Percentiles rank a stretch among this genome's conserved stretches.
These are phyloP conservation scores for Acacia melanoxylon DNA, from an alignment of 306 rosid species.

Conservation along the genomic window DNA sequence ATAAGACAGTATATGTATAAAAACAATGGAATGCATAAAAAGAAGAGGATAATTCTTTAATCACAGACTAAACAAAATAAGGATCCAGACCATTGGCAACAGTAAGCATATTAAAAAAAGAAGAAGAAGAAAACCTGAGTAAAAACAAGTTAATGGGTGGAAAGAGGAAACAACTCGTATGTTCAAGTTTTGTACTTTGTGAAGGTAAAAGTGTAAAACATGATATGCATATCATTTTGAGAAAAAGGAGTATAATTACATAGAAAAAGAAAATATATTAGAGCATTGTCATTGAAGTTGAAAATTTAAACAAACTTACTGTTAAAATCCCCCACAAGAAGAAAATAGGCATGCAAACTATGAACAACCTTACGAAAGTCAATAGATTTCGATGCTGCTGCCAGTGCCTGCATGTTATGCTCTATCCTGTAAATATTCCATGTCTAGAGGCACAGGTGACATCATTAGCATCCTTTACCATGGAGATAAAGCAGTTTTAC, in stretches of 20 bases:
- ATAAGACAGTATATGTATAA: constrained; percentile 6
- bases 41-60: constrained; percentile 16
- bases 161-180: constrained; percentile 22
- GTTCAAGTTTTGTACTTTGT: constrained; percentile 10
- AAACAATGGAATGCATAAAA: constrained; percentile 4
- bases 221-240: constrained; percentile 18
- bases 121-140: background rate
- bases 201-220: constrained; percentile 14
- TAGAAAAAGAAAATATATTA: background rate
- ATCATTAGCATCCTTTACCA: constrained; percentile 19
- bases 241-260: background rate
- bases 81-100: background rate
- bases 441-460: constrained; percentile 26
- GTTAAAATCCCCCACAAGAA: constrained; percentile 81
- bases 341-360: constrained; percentile 88
- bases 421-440: constrained; percentile 29
- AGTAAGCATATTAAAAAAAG: constrained; percentile 12
- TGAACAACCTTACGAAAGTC: constrained; percentile 85
- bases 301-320: constrained; percentile 56
- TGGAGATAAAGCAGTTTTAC: constrained; percentile 23
- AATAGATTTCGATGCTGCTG: constrained; percentile 97
- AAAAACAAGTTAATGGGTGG: constrained; percentile 12
- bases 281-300: constrained; percentile 25
- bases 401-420: constrained; percentile 71
- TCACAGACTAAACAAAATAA: background rate